These are phyloP conservation scores for Melaleuca alternifolia DNA, from an alignment of 345 rosid species.

Conservation along the genomic window DNA sequence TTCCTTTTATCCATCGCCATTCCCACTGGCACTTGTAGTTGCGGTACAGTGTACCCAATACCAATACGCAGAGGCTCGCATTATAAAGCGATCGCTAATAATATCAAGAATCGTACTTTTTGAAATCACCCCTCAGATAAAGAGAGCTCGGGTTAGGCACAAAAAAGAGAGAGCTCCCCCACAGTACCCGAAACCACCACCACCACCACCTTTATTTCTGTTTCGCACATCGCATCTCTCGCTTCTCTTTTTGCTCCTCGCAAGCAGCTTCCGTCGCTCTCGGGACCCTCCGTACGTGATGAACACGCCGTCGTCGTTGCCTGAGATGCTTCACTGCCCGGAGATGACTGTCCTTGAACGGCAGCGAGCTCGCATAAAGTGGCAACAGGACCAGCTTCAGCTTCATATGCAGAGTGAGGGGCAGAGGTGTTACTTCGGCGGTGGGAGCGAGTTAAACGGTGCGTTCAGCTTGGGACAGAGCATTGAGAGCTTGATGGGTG, in stretches of 20 bases:
- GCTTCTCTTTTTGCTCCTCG: background rate
- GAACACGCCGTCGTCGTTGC: conserved; percentile 13
- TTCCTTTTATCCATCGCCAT: background rate
- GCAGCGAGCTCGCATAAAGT: conserved; percentile 33
- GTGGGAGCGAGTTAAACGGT: conserved; percentile 19
- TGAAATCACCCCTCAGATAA: background rate
- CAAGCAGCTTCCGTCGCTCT: background rate
- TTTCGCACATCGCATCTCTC: background rate
- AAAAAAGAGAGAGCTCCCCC: background rate
- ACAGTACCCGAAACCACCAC: background rate
- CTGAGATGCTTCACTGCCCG: conserved; percentile 4
- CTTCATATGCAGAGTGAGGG: background rate
- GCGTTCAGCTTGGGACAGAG: conserved; percentile 2
- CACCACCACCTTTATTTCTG: background rate
- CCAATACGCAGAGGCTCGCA: background rate
- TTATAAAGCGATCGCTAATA: background rate
- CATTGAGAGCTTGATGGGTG: conserved; percentile 14
- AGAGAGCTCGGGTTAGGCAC: background rate
- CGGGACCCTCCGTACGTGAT: background rate
- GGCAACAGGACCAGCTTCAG: conserved; percentile 19
- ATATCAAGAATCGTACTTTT: background rate
- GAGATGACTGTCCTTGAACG: conserved; percentile 51
- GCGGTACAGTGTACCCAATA: background rate
- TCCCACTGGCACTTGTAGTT: background rate
- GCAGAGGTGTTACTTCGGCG: conserved; percentile 1